A percentile compares a stretch with the other conserved stretches of the same genome.
Evolutionary conservation across 495 filamentous ascomycete species (phyloP).

Genomic region (Neurospora hispaniola): DNA sequence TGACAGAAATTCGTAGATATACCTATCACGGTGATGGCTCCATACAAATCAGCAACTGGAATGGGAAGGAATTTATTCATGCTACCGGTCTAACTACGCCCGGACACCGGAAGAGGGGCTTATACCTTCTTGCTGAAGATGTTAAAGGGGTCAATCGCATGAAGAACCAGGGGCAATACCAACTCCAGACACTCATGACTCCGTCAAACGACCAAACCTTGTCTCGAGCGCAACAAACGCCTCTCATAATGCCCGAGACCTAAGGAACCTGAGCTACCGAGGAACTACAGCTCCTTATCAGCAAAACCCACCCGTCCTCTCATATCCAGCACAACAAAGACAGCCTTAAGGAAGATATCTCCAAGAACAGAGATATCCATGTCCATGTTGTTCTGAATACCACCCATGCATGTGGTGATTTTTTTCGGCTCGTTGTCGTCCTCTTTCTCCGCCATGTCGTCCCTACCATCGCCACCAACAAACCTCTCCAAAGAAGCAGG

Average conservation of each 20-base stretch:
- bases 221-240: no score
- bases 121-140: neutral
- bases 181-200: neutral
- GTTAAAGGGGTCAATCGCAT: neutral
- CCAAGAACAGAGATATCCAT: constrained; percentile 56
- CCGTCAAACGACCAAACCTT: neutral
- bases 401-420: constrained; percentile 48
- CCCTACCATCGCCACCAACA: neutral
- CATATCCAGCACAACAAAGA: constrained; percentile 69
- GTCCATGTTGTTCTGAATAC: constrained; percentile 52
- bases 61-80: neutral
- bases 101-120: neutral
- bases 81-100: neutral
- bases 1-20: neutral
- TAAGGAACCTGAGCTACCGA: neutral
- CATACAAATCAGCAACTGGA: neutral
- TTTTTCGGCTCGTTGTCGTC: neutral
- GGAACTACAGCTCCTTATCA: constrained; percentile 28
- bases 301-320: constrained; percentile 59
- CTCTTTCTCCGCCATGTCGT: neutral
- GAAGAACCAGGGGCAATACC: neutral
- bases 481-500: neutral
- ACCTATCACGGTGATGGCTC: neutral
- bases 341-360: constrained; percentile 60
- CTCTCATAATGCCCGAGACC: neutral